phyloP scores from a whole-genome alignment of 2,329 filamentous ascomycete genomes.

The Venturia nashicola region DNA sequence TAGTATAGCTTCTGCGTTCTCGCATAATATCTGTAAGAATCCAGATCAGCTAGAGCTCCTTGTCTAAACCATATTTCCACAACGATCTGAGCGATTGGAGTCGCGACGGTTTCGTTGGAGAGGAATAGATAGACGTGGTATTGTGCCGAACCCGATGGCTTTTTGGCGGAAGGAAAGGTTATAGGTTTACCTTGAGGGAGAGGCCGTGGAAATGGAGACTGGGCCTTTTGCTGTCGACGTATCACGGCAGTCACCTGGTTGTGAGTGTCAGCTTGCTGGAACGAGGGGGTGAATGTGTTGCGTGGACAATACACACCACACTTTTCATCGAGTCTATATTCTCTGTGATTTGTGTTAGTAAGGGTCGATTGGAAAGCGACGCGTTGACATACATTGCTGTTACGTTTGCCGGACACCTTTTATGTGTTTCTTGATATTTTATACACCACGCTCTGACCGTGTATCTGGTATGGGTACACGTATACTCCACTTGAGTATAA shows the following conservation, averaged over 20 bases:
- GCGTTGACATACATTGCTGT: constrained; percentile 31
- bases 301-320: constrained; percentile 25
- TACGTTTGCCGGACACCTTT: constrained; percentile 42
- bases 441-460: constrained; percentile 45
- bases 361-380: not conserved
- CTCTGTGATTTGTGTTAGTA: constrained; percentile 18
- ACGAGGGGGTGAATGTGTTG: not conserved
- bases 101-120: not conserved
- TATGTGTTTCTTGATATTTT: constrained; percentile 41
- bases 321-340: constrained; percentile 35
- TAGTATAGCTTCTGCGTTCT: not conserved
- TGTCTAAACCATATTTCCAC: not conserved
- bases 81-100: not conserved
- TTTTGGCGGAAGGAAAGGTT: not conserved
- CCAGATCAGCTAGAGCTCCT: not conserved
- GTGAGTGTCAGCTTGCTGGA: not conserved
- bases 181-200: constrained; percentile 63
- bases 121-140: not conserved
- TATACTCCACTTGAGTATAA: constrained; percentile 46
- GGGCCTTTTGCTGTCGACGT: constrained; percentile 9
- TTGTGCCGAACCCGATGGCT: not conserved
- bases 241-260: constrained; percentile 11
- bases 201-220: not conserved
- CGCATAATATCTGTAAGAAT: not conserved
- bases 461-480: constrained; percentile 42